Conservation (phyloP, 2,329 filamentous ascomycete species). For the Septoria linicola region DNA sequence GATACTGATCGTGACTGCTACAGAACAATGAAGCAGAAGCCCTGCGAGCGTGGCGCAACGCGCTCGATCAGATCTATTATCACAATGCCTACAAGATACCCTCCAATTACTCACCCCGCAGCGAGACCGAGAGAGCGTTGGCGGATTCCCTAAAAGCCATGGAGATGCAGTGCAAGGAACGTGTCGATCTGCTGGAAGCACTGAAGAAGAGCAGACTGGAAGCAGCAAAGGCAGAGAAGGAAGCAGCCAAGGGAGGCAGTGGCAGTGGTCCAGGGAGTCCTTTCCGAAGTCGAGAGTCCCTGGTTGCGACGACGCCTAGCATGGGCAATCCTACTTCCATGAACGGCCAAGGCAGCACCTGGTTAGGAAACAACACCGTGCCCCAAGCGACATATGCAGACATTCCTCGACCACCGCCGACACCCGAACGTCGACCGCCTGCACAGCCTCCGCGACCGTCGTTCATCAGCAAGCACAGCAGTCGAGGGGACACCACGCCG, state of each 20-base stretch:
- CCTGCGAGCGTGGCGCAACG: slow-evolving; percentile 82
- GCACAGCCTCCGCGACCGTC: slow-evolving; percentile 47
- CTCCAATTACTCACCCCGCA: slow-evolving; percentile 66
- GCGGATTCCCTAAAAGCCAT: slow-evolving; percentile 78
- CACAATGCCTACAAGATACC: slow-evolving; percentile 75
- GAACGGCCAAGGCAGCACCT: slow-evolving; percentile 38
- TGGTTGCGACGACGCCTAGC: slow-evolving; percentile 20
- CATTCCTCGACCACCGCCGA: slow-evolving; percentile 61
- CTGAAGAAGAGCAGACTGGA: slow-evolving; percentile 66
- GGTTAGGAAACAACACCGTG: slow-evolving; percentile 78
- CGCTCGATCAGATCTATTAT: slow-evolving; percentile 84
- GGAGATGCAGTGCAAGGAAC: slow-evolving; percentile 88
- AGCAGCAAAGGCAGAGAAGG: slow-evolving; percentile 43
- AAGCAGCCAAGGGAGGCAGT: slow-evolving; percentile 15
- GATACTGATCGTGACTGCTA: slow-evolving; percentile 43
- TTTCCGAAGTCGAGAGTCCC: slow-evolving; percentile 31
- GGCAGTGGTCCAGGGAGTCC: slow-evolving; percentile 15
- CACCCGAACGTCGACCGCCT: slow-evolving; percentile 27
- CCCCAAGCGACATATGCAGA: slow-evolving; percentile 77
- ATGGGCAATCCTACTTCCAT: slow-evolving; percentile 15
- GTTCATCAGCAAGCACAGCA: slow-evolving; percentile 47
- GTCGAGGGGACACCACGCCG: slow-evolving; percentile 37
- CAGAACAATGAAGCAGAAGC: slow-evolving; percentile 91
- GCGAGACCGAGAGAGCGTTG: slow-evolving; percentile 80
- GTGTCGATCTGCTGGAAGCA: slow-evolving; percentile 83